A percentile compares a stretch with the other conserved stretches of the same genome.
Conservation (phyloP, 108 stramenopile genomes). For the Stephanodiscus triporus region DNA sequence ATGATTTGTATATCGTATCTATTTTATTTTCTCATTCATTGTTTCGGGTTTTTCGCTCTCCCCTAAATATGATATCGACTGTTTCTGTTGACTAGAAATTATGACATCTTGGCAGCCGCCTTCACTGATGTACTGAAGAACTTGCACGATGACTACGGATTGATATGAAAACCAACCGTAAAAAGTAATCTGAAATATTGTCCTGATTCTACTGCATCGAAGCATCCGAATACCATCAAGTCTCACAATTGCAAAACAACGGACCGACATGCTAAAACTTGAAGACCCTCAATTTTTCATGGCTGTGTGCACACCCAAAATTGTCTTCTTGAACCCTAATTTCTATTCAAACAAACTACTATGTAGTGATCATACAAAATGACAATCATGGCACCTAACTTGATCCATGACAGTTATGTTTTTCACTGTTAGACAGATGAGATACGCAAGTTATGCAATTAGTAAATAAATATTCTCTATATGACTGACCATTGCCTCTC, state of each 20-base stretch:
- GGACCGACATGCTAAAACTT: too few species aligned
- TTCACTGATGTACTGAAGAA: slow-evolving; percentile 79
- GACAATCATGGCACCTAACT: too few species aligned
- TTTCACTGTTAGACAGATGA: background rate
- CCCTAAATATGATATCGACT: background rate
- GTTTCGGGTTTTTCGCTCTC: background rate
- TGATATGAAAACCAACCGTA: slow-evolving; percentile 41
- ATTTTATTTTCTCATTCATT: background rate
- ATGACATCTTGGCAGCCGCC: slow-evolving; percentile 86
- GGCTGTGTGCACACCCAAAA: too few species aligned
- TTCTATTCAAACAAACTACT: too few species aligned
- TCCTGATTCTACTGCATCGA: background rate
- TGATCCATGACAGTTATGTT: background rate
- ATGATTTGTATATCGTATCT: too few species aligned
- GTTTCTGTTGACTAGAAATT: slow-evolving; percentile 57
- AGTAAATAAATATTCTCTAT: background rate
- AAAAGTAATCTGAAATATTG: background rate
- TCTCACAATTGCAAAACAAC: too few species aligned
- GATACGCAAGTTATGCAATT: background rate
- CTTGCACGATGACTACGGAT: slow-evolving; percentile 80
- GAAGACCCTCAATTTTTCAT: too few species aligned
- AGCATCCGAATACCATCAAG: too few species aligned
- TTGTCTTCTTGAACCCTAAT: too few species aligned
- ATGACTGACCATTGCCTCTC: background rate
- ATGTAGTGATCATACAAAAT: too few species aligned